phyloP scores from a whole-genome alignment of 345 rosid genomes.

The Luvunga scandens region DNA sequence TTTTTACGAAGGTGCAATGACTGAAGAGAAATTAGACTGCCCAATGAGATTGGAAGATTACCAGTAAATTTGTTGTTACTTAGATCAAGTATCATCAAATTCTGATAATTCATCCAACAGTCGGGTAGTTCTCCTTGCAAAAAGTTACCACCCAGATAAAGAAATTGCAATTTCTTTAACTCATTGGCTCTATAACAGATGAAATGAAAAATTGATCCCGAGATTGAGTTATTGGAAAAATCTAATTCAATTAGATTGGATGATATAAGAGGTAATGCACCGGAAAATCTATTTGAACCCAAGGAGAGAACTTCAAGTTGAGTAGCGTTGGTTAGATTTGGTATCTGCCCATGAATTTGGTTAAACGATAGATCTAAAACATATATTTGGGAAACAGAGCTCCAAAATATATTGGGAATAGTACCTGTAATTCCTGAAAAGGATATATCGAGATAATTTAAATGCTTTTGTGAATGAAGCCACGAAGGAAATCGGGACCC shows the following conservation, averaged over 20 bases:
- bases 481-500: slow-evolving; percentile 33
- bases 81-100: too few species aligned
- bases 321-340: background rate
- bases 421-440: slow-evolving; percentile 18
- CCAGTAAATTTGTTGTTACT: too few species aligned
- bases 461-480: slow-evolving; percentile 18
- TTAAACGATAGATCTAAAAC: slow-evolving; percentile 30
- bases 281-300: slow-evolving; percentile 12
- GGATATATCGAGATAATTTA: slow-evolving; percentile 20
- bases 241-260: slow-evolving; percentile 20
- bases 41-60: too few species aligned
- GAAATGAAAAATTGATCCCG: slow-evolving; percentile 27
- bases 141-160: slow-evolving; percentile 32
- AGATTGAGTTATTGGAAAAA: slow-evolving; percentile 36
- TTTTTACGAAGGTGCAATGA: background rate
- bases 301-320: slow-evolving; percentile 12
- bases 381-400: background rate
- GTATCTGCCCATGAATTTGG: slow-evolving; percentile 22
- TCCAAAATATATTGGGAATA: background rate
- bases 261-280: slow-evolving; percentile 14
- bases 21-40: background rate
- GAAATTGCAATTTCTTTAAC: slow-evolving; percentile 12
- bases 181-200: slow-evolving; percentile 22
- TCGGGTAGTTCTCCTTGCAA: background rate
- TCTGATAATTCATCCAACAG: too few species aligned